Conservation (phyloP, 495 filamentous ascomycete species). For the Hypoxylon fuscum region DNA sequence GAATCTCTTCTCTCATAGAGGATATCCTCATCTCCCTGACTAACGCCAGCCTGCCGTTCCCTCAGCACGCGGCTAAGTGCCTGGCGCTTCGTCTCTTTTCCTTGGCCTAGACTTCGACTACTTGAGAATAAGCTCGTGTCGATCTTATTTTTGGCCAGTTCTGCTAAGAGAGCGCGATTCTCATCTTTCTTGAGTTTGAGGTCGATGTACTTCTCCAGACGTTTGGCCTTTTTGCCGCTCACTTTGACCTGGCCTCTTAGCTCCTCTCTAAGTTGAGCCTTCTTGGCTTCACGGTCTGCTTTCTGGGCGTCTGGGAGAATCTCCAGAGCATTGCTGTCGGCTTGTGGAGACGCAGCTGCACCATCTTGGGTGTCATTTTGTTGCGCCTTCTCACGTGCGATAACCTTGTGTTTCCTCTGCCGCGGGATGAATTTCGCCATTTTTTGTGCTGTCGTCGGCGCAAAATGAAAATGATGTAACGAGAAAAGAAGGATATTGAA, state of each 20-base stretch:
- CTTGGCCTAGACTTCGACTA: constrained; percentile 75
- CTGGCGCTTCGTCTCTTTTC: constrained; percentile 71
- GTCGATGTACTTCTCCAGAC: constrained; percentile 97
- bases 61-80: constrained; percentile 65
- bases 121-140: constrained; percentile 84
- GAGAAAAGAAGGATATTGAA: constrained; percentile 36
- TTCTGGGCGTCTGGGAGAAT: constrained; percentile 70
- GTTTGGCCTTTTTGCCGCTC: constrained; percentile 90
- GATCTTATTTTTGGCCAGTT: constrained; percentile 77
- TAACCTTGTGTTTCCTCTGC: constrained; percentile 79
- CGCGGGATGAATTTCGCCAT: constrained; percentile 81
- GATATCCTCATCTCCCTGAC: constrained; percentile 47
- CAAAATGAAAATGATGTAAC: constrained; percentile 9
- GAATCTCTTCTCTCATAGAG: constrained; percentile 45
- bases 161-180: constrained; percentile 82
- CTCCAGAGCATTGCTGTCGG: constrained; percentile 77
- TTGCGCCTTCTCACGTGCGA: constrained; percentile 63
- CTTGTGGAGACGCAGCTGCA: constrained; percentile 32
- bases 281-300: constrained; percentile 73
- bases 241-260: constrained; percentile 79
- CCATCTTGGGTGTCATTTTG: constrained; percentile 46
- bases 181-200: constrained; percentile 95
- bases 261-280: constrained; percentile 62
- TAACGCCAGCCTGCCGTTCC: constrained; percentile 67
- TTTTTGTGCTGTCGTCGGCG: constrained; percentile 44